phyloP scores from a whole-genome alignment of 169 alveolate genomes.

The Cryptosporidium meleagridis region DNA sequence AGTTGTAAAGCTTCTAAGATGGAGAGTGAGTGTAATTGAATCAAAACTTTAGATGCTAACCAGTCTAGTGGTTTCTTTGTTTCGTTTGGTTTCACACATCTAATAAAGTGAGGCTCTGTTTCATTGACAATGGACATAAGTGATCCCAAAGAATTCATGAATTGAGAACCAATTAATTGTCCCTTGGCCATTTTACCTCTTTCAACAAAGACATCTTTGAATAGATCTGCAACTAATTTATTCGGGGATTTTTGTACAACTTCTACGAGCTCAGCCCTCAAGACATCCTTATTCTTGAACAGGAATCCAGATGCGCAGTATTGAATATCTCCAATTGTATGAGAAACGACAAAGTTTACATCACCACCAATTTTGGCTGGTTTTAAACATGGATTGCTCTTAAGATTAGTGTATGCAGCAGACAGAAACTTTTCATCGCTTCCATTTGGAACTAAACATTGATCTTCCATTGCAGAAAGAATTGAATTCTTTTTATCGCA shows the following conservation, averaged over 20 bases:
- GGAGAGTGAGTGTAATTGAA: constrained; percentile 92
- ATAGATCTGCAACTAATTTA: constrained; percentile 82
- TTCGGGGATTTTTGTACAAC: constrained; percentile 85
- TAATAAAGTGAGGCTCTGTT: constrained; percentile 90
- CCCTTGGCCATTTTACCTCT: constrained; percentile 92
- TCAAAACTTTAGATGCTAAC: constrained; percentile 88
- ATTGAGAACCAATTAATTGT: constrained; percentile 90
- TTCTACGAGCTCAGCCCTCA: constrained; percentile 89
- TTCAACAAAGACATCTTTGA: constrained; percentile 86
- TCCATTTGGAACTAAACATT: constrained; percentile 93
- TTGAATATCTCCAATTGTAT: constrained; percentile 86
- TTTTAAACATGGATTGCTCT: constrained; percentile 78
- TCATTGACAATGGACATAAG: constrained; percentile 88
- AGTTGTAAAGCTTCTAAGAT: constrained; percentile 91
- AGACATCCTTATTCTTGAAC: constrained; percentile 87
- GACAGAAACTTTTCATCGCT: constrained; percentile 88
- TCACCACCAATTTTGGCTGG: constrained; percentile 89
- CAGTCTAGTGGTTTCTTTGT: constrained; percentile 89
- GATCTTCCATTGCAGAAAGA: constrained; percentile 88
- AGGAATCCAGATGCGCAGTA: constrained; percentile 85
- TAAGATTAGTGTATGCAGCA: constrained; percentile 76
- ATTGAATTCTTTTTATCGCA: constrained; percentile 83
- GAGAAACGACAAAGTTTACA: constrained; percentile 84
- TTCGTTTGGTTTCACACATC: constrained; percentile 93
- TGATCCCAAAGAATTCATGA: constrained; percentile 86